These are phyloP conservation scores for Rhodotorula sp. DNA, from an alignment of 1,284 basidiomycete species.

Conservation along the genomic window DNA sequence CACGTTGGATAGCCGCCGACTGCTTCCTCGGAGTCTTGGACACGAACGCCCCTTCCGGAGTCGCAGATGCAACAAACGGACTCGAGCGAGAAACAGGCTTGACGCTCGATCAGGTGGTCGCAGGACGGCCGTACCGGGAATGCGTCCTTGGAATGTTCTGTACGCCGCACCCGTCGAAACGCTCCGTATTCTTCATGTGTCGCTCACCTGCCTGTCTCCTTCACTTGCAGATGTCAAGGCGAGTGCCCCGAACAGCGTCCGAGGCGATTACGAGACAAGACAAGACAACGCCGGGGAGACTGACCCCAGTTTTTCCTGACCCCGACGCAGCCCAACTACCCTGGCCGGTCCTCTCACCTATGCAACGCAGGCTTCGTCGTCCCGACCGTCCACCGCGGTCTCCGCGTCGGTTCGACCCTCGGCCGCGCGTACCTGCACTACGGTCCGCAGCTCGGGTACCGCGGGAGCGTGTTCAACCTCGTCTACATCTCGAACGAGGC, in stretches of 20 bases:
- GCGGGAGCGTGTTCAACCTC: constrained; percentile 87
- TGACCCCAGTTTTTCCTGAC: neutral
- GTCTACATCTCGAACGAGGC: constrained; percentile 80
- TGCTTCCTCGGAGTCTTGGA: constrained; percentile 38
- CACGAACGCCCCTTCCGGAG: neutral
- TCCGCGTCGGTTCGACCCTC: constrained; percentile 69
- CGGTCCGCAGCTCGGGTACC: constrained; percentile 75
- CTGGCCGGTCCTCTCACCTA: constrained; percentile 86
- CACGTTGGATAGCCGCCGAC: constrained; percentile 38
- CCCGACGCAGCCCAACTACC: constrained; percentile 70
- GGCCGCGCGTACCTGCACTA: constrained; percentile 79
- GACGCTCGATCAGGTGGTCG: constrained; percentile 54
- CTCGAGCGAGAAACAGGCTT: constrained; percentile 41
- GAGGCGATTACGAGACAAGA: too few relatives aligned
- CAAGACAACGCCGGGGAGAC: too few relatives aligned
- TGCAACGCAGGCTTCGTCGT: constrained; percentile 91
- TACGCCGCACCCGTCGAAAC: constrained; percentile 6
- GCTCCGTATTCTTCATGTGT: neutral
- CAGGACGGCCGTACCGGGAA: constrained; percentile 62
- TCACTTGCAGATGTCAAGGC: constrained; percentile 61
- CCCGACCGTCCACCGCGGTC: constrained; percentile 63
- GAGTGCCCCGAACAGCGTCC: neutral
- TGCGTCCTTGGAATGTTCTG: constrained; percentile 61
- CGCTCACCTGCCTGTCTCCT: neutral
- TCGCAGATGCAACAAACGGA: constrained; percentile 2